Evolutionary conservation across 306 rosid genomes (phyloP).

Genomic region (Alnus rubra): DNA sequence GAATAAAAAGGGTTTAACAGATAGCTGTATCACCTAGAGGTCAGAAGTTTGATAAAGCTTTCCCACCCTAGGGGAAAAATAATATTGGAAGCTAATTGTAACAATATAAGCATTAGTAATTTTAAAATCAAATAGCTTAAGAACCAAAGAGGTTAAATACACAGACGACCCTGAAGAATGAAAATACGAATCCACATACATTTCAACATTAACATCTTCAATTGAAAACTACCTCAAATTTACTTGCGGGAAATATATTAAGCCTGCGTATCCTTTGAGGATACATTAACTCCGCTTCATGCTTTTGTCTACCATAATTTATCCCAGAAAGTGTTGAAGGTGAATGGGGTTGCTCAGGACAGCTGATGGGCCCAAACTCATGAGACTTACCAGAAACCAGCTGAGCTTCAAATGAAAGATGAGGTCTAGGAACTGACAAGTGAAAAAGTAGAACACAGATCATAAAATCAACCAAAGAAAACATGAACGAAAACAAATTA

Average conservation of each 20-base stretch:
- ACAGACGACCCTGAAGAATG: slow-evolving; percentile 1
- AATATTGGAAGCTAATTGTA: background rate
- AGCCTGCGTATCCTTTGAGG: slow-evolving; percentile 92
- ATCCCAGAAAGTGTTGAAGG: slow-evolving; percentile 57
- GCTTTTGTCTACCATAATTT: slow-evolving; percentile 79
- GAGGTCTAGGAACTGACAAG: slow-evolving; percentile 88
- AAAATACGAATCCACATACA: background rate
- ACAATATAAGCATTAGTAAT: background rate
- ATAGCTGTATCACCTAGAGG: background rate
- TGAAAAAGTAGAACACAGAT: slow-evolving; percentile 28
- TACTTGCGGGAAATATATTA: slow-evolving; percentile 77
- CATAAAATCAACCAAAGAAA: slow-evolving; percentile 23
- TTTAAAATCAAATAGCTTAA: background rate
- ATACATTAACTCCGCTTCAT: slow-evolving; percentile 80
- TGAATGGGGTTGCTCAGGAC: slow-evolving; percentile 63
- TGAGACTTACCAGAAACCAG: slow-evolving; percentile 89
- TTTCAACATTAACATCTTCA: background rate
- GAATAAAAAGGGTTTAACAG: background rate
- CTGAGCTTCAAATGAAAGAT: slow-evolving; percentile 97
- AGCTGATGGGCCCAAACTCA: slow-evolving; percentile 72
- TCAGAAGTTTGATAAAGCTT: background rate
- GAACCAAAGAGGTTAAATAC: background rate
- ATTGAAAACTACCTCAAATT: slow-evolving; percentile 66
- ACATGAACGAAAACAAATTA: slow-evolving; percentile 2
- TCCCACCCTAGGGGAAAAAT: background rate